phyloP scores from a whole-genome alignment of 1,284 basidiomycete genomes.

The Pseudozyma tsukubaensis region DNA sequence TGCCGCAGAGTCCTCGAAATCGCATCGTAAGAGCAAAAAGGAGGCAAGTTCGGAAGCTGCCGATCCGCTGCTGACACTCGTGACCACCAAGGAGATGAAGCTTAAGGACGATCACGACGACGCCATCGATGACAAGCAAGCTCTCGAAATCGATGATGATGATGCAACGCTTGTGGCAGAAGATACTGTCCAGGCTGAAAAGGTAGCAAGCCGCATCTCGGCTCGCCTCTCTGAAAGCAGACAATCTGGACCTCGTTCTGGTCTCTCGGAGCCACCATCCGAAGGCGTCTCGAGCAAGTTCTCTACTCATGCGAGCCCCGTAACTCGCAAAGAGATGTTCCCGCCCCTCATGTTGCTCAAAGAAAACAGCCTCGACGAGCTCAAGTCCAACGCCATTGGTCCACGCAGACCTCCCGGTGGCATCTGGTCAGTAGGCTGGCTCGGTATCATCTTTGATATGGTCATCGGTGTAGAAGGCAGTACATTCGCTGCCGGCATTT shows the following conservation, averaged over 20 bases:
- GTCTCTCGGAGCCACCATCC: conserved; percentile 18
- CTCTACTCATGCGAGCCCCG: conserved; percentile 41
- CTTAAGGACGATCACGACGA: neutral
- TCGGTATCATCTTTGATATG: conserved; percentile 60
- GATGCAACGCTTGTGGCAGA: conserved; percentile 21
- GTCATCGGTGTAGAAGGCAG: conserved; percentile 63
- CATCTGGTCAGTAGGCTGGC: conserved; percentile 43
- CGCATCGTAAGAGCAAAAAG: conserved; percentile 5
- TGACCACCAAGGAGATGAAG: neutral
- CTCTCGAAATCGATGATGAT: conserved; percentile 14
- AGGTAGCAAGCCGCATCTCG: conserved; percentile 45
- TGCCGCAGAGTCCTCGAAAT: neutral
- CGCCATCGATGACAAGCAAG: conserved; percentile 10
- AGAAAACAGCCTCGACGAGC: conserved; percentile 54
- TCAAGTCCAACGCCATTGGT: conserved; percentile 65
- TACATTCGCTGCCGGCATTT: conserved; percentile 56
- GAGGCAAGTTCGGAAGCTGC: neutral
- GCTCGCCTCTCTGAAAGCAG: conserved; percentile 22
- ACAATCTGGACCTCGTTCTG: conserved; percentile 8
- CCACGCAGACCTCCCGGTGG: conserved; percentile 59
- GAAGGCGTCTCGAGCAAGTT: conserved; percentile 44
- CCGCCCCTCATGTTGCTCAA: conserved; percentile 63
- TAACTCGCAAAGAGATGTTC: conserved; percentile 55
- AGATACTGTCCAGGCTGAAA: conserved; percentile 29
- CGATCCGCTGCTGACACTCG: conserved; percentile 19